phyloP scores from a whole-genome alignment of 768 basidiomycete species.

The Collybia sordida region DNA sequence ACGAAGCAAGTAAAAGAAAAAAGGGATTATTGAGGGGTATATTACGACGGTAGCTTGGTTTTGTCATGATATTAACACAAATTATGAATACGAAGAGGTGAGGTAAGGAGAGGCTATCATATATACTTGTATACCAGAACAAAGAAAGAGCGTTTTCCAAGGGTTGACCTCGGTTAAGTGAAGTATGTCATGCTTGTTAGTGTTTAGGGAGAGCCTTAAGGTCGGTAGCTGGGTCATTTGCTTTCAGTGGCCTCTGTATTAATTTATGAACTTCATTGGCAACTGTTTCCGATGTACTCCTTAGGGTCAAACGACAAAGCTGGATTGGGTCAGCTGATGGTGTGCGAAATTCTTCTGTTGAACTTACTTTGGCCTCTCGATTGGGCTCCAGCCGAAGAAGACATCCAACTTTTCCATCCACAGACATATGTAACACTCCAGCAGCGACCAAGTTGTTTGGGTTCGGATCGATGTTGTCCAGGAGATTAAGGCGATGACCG shows the following conservation, averaged over 20 bases:
- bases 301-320: constrained; percentile 90
- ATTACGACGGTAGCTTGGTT: constrained; percentile 32
- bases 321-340: constrained; percentile 26
- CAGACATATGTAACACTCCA: constrained; percentile 93
- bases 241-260: constrained; percentile 44
- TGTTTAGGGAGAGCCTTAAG: too few relatives aligned
- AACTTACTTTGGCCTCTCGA: constrained; percentile 86
- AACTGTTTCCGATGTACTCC: constrained; percentile 94
- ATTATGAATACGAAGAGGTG: constrained; percentile 9
- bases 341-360: not conserved
- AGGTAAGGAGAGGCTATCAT: constrained; percentile 7
- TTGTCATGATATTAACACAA: not conserved
- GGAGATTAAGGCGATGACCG: constrained; percentile 74
- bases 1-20: constrained; percentile 40
- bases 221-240: constrained; percentile 7
- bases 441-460: constrained; percentile 91
- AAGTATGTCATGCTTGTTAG: too few relatives aligned
- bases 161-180: too few relatives aligned
- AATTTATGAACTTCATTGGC: constrained; percentile 67
- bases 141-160: not conserved
- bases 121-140: not conserved
- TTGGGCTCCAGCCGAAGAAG: constrained; percentile 93
- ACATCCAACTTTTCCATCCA: constrained; percentile 93
- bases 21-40: constrained; percentile 44
- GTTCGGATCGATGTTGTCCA: constrained; percentile 91